Percentiles rank a stretch among this genome's conserved stretches.
phyloP scores from a whole-genome alignment of 805 yeast genomes.

The Kockiozyma suomiensis region DNA sequence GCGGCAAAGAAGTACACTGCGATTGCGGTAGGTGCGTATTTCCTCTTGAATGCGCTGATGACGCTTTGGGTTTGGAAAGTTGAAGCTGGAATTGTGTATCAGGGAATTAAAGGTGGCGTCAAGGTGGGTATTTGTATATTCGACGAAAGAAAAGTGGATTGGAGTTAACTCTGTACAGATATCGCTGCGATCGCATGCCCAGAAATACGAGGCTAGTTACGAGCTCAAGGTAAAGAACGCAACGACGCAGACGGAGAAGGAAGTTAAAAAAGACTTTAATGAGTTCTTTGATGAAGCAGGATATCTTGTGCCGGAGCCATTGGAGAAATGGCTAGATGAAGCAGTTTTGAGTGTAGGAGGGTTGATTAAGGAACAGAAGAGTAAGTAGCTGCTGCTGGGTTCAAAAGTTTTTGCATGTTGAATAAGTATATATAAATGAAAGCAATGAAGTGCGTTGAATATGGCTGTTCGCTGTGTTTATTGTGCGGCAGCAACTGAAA shows the following conservation, averaged over 20 bases:
- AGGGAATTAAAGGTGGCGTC: conserved; percentile 36
- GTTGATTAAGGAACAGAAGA: neutral
- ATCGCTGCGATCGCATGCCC: conserved; percentile 18
- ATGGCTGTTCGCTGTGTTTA: no score
- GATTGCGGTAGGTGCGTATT: conserved; percentile 39
- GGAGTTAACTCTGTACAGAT: no score
- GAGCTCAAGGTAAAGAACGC: conserved; percentile 8
- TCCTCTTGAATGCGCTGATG: conserved; percentile 36
- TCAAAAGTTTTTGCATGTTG: neutral
- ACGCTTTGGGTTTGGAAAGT: conserved; percentile 36
- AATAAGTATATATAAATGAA: neutral
- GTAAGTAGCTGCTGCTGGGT: neutral
- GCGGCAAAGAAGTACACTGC: conserved; percentile 36
- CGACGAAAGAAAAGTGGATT: no score
- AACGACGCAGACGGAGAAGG: neutral
- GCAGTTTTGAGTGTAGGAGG: conserved; percentile 2
- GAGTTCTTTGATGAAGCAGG: conserved; percentile 31
- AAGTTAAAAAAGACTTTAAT: conserved; percentile 20
- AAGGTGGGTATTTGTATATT: conserved; percentile 17
- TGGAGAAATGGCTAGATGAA: conserved; percentile 25
- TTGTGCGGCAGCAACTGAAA: no score
- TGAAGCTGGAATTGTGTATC: conserved; percentile 39
- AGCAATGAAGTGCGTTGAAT: no score
- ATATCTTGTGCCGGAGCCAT: conserved; percentile 16
- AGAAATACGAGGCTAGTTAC: conserved; percentile 29